These are phyloP conservation scores for Truncatella angustata DNA, from an alignment of 2,329 filamentous ascomycete genomes.

Conservation along the genomic window DNA sequence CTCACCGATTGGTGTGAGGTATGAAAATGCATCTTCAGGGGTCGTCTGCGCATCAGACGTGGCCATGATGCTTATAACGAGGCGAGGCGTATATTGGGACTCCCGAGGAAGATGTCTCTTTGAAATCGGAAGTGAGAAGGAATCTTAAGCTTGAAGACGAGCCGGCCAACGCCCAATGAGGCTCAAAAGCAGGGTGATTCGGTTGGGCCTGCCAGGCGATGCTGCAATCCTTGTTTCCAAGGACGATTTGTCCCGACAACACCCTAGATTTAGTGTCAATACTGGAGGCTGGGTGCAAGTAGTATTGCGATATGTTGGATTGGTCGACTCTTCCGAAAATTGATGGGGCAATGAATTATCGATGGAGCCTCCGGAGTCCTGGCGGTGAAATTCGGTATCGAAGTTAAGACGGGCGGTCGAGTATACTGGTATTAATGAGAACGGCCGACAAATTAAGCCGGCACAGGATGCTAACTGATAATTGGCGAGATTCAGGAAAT, in stretches of 20 bases:
- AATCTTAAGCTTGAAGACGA: slow-evolving; percentile 1
- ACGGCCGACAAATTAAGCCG: background rate
- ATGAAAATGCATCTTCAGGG: slow-evolving; percentile 46
- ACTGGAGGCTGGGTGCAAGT: too few species aligned
- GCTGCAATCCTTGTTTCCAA: too few species aligned
- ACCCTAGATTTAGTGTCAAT: background rate
- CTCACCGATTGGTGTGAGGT: slow-evolving; percentile 57
- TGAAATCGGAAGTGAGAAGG: too few species aligned
- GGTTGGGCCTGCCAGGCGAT: too few species aligned
- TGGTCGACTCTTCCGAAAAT: background rate
- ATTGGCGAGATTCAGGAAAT: too few species aligned
- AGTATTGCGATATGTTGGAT: too few species aligned
- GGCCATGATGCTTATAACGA: slow-evolving; percentile 34
- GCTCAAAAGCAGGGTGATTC: too few species aligned
- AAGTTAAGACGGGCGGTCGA: background rate
- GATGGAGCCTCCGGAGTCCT: background rate
- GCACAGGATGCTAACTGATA: background rate
- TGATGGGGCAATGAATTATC: background rate
- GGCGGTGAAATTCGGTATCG: background rate
- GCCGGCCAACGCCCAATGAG: background rate
- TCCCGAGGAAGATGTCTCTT: too few species aligned
- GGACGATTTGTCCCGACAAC: too few species aligned
- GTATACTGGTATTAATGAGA: background rate
- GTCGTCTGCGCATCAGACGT: slow-evolving; percentile 38
- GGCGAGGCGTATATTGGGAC: background rate